phyloP scores from a whole-genome alignment of 2,329 filamentous ascomycete genomes.

The Saccharata proteae region DNA sequence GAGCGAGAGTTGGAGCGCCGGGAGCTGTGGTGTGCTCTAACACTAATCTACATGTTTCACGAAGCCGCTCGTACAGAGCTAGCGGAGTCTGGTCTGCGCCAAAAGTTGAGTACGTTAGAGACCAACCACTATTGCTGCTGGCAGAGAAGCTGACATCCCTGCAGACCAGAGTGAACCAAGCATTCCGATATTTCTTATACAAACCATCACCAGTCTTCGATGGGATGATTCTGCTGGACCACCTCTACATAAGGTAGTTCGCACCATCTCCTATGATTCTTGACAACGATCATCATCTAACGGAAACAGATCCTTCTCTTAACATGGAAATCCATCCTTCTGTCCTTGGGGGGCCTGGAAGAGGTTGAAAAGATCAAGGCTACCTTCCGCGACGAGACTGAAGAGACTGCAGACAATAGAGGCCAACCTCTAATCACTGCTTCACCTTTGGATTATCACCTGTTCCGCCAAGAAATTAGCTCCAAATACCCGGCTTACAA shows the following conservation, averaged over 20 bases:
- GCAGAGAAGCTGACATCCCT: not conserved
- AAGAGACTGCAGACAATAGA: conserved; percentile 44
- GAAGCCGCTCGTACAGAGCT: conserved; percentile 31
- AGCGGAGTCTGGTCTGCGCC: conserved; percentile 40
- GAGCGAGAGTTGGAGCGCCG: conserved; percentile 26
- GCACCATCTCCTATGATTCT: not conserved
- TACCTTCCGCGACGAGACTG: conserved; percentile 48
- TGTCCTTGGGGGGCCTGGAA: conserved; percentile 69
- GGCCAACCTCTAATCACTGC: conserved; percentile 76
- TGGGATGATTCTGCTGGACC: conserved; percentile 48
- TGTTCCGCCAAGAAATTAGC: conserved; percentile 91
- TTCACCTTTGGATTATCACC: conserved; percentile 88
- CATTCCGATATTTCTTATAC: conserved; percentile 60
- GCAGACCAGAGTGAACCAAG: conserved; percentile 45
- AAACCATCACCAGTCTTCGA: conserved; percentile 41
- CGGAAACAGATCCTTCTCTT: conserved; percentile 57
- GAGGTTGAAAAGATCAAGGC: conserved; percentile 65
- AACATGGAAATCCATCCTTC: conserved; percentile 82
- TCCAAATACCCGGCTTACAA: conserved; percentile 97
- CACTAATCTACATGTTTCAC: conserved; percentile 37
- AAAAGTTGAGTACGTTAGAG: conserved; percentile 20
- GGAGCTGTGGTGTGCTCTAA: conserved; percentile 38
- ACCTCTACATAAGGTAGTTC: conserved; percentile 30
- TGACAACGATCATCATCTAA: not conserved
- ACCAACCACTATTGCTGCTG: conserved; percentile 11